Evolutionary conservation across 2,329 filamentous ascomycete species (phyloP), one percentile per base, ranked within the genome.

Genomic region (Claviceps sorghi): DNA sequence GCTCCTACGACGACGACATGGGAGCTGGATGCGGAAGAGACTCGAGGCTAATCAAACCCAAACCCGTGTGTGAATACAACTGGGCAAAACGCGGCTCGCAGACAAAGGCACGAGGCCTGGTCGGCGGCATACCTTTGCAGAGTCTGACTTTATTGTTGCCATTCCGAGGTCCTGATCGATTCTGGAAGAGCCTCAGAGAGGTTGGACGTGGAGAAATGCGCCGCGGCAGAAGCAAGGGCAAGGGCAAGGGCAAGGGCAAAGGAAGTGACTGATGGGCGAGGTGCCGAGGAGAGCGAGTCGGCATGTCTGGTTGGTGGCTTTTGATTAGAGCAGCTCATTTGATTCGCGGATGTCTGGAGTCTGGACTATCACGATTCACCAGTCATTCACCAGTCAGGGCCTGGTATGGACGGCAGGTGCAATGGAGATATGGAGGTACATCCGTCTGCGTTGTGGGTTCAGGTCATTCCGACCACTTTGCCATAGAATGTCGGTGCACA

Each of bases 1-100:
- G 82, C 84, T 19, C 84, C 85, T 41, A 89, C 68, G n/a, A 89
- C 70, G 34, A 78, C 80, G 42, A 88, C 67, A 56, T 80, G 79
- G 8, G 77, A 76, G 53, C 65, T 68, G 47, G 60, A 56, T 21
- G 48, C 26, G 17, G 55, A 50, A 42, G 53, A 54, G 21, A 45
- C 46, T 26, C 52, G 54, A 49, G 56, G 58, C 63, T 65, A 51
- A 19, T 19, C 30, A 38, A 48, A n/a, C n/a, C n/a, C n/a, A 22
- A 26, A 3, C 36, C 21, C 10, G 6, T 36, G 32, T 32, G n/a
- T 42, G 26, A 44, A 43, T 36, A 36, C 38, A 9, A 38, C 3
- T 19, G 32, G 32, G 19, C 13, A 19, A 42, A 11, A 29, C 26
- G 4, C 13, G 29, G 6, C 32, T 29, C 21, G 15, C 3, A n/a